Conservation (phyloP, 192 early-diverging fungal species). For the Umbelopsis ramanniana region DNA sequence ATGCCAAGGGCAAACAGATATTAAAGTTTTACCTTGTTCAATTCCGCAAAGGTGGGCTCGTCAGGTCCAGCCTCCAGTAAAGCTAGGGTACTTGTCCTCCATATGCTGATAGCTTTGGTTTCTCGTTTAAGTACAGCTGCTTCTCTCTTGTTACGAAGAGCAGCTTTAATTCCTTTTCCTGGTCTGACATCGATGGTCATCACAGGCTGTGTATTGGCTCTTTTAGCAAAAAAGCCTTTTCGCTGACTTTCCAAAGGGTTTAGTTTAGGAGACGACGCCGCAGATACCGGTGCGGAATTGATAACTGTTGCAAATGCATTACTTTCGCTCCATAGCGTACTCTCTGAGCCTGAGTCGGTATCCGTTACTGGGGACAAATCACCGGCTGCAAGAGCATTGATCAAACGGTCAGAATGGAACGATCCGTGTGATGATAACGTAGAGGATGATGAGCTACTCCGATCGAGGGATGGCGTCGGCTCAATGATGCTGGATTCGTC, state of each 20-base stretch:
- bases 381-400: background rate
- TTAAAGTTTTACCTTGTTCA: background rate
- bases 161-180: background rate
- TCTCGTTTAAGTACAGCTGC: slow-evolving; percentile 11
- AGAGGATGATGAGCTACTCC: slow-evolving; percentile 11
- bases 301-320: background rate
- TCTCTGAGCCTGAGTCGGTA: slow-evolving; percentile 4
- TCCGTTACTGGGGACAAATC: background rate
- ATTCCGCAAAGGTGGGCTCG: background rate
- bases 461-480: slow-evolving; percentile 15
- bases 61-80: background rate
- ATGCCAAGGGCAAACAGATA: background rate
- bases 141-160: slow-evolving; percentile 16
- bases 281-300: slow-evolving; percentile 9
- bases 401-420: background rate
- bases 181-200: background rate
- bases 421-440: slow-evolving; percentile 15
- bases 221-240: background rate
- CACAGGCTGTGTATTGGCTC: background rate
- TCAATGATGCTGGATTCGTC: background rate
- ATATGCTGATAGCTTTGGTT: background rate
- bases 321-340: background rate
- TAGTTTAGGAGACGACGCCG: slow-evolving; percentile 1
- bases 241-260: background rate
- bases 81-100: background rate